These are phyloP conservation scores for Wallacemonas rigidus DNA, from an alignment of 208 protist genomes.

Conservation along the genomic window DNA sequence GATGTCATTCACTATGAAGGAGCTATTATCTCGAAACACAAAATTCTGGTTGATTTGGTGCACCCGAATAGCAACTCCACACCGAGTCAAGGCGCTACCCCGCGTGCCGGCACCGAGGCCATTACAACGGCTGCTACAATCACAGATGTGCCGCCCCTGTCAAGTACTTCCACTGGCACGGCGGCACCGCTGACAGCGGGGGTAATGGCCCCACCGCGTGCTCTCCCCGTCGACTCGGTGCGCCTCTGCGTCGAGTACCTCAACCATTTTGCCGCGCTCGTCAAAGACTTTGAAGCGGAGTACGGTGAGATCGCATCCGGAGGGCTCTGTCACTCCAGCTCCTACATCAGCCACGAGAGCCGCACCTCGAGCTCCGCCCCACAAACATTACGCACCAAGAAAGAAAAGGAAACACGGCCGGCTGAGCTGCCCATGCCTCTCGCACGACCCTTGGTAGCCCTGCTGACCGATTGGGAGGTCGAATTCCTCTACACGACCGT, in stretches of 20 bases:
- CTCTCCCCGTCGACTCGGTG: constrained; percentile 15
- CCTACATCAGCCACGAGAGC: constrained; percentile 9
- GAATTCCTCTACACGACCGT: constrained; percentile 69
- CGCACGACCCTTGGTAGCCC: constrained; percentile 41
- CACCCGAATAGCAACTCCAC: constrained; percentile 3
- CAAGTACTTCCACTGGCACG: not conserved
- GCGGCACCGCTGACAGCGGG: too few species aligned
- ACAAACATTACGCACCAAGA: constrained; percentile 3
- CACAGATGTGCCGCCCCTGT: not conserved
- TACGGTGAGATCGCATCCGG: not conserved
- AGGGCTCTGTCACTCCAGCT: not conserved
- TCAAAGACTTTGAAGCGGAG: constrained; percentile 19
- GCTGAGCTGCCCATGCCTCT: constrained; percentile 53
- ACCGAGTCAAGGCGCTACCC: constrained; percentile 5
- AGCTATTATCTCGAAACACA: constrained; percentile 14
- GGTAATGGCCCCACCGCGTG: not conserved
- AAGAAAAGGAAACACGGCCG: constrained; percentile 25
- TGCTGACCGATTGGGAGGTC: constrained; percentile 61
- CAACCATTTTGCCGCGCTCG: constrained; percentile 32
- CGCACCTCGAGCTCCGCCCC: constrained; percentile 4
- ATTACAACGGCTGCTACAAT: not conserved
- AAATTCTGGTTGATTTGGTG: constrained; percentile 19
- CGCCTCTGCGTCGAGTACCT: constrained; percentile 47
- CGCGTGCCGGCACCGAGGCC: not conserved
- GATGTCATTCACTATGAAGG: constrained; percentile 18